Evolutionary conservation across 2,329 filamentous ascomycete species (phyloP), one percentile per base, ranked within the genome.

Genomic region (Ceratocystis cubensis): DNA sequence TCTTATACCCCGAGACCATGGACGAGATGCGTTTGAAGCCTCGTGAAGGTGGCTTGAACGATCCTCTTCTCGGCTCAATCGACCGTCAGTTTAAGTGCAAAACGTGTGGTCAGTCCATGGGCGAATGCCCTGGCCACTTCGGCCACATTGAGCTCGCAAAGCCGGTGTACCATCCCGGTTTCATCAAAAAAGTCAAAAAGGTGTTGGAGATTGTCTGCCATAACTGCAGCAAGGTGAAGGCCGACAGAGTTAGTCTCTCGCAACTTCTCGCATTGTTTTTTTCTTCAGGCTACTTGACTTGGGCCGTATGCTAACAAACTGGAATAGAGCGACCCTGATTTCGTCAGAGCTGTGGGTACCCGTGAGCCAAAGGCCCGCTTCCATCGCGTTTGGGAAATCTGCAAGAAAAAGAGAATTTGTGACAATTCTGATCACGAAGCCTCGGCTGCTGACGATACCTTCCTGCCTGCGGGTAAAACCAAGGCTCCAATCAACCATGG

Each of bases 111-210:
- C 92, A 99, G 78, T 88, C 89, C 74, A 96, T 96, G 84, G 87
- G 89, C 70, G 91, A 96, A 75, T 99, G 94, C 76, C 93, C 94
- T 68, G 94, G 94, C 69, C 94, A 99, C 76, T 99, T 99, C 75
- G 94, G 94, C 70, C 95, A 99, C 78, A 99, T 99, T 73, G 95
- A 99, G 78, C 83, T 99, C 71, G 92, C 94, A 53, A 92, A 91
- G 75, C 94, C 95, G 66, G 94, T 99, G 72, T 99, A 89, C 77
- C 94, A 99, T 72, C 79, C 82, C 80, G 94, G 94, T 73, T 99
- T 96, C 78, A 88, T 99, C 79, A 95, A 90, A 77, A 97, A 97
- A 81, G 92, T 96, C 78, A 99, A 99, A 83, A 99, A 97, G 82
- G 85, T 99, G 73, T 82, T 99, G 76, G 95, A 99, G 83, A 94